phyloP scores from a whole-genome alignment of 805 yeast species.

The Starmerella scarabaei region DNA sequence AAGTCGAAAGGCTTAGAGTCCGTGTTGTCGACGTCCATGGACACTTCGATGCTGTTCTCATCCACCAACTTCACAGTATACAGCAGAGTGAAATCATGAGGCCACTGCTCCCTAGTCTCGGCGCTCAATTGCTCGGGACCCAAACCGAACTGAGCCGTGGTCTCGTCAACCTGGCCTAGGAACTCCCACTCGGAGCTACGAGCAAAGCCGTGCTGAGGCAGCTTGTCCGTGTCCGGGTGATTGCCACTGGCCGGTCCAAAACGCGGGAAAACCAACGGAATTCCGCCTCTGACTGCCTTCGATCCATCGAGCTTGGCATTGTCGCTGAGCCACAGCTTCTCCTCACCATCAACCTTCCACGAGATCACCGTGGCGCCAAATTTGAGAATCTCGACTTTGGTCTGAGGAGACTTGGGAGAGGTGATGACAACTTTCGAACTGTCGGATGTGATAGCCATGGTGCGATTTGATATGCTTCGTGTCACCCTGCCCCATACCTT shows the following conservation, averaged over 20 bases:
- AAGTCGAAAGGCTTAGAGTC: conserved; percentile 54
- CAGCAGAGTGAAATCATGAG: conserved; percentile 63
- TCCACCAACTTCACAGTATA: conserved; percentile 48
- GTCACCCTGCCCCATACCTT: no score
- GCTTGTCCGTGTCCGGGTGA: conserved; percentile 33
- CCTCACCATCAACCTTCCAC: conserved; percentile 61
- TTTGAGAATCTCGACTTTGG: conserved; percentile 49
- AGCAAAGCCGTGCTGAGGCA: conserved; percentile 97
- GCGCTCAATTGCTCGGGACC: conserved; percentile 69
- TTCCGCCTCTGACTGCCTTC: conserved; percentile 93
- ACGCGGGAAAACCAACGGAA: conserved; percentile 88
- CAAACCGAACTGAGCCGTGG: conserved; percentile 76
- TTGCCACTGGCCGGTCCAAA: conserved; percentile 43
- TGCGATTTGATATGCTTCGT: no score
- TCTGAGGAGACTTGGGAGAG: conserved; percentile 10
- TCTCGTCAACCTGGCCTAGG: conserved; percentile 63
- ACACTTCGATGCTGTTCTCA: conserved; percentile 36
- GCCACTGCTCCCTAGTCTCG: conserved; percentile 49
- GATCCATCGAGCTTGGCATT: conserved; percentile 76
- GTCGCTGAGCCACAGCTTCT: conserved; percentile 61
- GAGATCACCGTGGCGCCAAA: conserved; percentile 83
- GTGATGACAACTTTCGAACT: conserved; percentile 17
- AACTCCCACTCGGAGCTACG: conserved; percentile 87
- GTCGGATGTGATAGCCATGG: conserved; percentile 15
- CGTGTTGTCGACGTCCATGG: conserved; percentile 58